Evolutionary conservation across 768 basidiomycete genomes (phyloP).

Genomic region (Pleurotus giganteus): DNA sequence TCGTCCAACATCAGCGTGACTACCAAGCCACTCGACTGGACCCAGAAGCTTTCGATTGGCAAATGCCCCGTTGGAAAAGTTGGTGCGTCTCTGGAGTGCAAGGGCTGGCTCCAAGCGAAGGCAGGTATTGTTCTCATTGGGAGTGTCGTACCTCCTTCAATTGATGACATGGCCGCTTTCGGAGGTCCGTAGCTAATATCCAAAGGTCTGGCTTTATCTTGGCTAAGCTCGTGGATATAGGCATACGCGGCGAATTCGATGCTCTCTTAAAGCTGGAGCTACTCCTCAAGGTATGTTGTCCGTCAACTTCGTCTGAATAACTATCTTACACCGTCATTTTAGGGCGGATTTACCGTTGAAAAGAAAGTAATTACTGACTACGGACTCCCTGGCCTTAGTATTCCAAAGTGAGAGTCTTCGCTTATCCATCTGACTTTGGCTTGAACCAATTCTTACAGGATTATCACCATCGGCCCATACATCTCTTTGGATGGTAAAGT

Average conservation of each 20-base stretch:
- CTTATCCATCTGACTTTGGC: not conserved
- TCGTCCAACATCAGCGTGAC: not conserved
- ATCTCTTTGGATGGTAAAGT: not conserved
- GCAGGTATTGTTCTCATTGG: conserved; percentile 12
- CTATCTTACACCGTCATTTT: too few relatives aligned
- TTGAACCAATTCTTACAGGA: not conserved
- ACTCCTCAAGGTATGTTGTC: not conserved
- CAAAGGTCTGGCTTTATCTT: not conserved
- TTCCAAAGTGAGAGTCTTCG: not conserved
- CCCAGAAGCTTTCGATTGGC: not conserved
- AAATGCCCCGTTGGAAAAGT: not conserved
- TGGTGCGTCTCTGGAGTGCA: not conserved
- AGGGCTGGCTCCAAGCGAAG: not conserved
- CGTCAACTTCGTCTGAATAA: not conserved
- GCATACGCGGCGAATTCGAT: not conserved
- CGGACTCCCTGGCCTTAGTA: not conserved
- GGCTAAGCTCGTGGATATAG: too few relatives aligned
- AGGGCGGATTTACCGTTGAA: not conserved
- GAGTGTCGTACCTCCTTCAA: conserved; percentile 13
- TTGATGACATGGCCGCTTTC: not conserved
- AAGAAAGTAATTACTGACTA: not conserved
- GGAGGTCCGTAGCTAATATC: not conserved
- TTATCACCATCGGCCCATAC: not conserved
- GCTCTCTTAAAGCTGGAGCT: not conserved
- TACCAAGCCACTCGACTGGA: not conserved